Evolutionary conservation across 139 green algal species (phyloP), one percentile per base, ranked within the genome.

Genomic region (Picochlorum sp.): DNA sequence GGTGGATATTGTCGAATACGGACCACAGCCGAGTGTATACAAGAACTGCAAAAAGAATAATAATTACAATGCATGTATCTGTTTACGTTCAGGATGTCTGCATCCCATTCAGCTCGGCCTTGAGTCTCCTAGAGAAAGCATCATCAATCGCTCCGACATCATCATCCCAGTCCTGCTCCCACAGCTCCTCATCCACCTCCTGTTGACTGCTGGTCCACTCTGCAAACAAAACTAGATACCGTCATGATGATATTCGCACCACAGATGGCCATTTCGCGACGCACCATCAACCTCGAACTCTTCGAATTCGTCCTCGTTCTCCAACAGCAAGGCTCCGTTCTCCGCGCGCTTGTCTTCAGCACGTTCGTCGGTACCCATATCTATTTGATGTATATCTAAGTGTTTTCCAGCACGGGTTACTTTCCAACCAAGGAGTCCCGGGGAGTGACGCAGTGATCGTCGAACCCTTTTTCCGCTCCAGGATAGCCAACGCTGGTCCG

Each of bases 1-100:
- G 26, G 34, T 1, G 83, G 83, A 15, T 90, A 85, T 67, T 90
- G 83, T 70, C 62, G 83, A 15, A 68, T 78, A 61, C 55, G 75
- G 9, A 79, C 47, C 5, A 63, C 76, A 10, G 45, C 68, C 2
- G 14, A 82, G 62, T 37, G 89, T 51, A 24, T 61, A 10, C 54
- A 28, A 7, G 83, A 90, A 72, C 63, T 89, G 45, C 18, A 49
- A 61, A 6, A 49, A 60, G 10, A 20, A 30, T 0, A 30, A 30
- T 30, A 30, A 30, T 30, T 30, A 30, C 28, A 30, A 30, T 30
- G 28, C 4, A 30, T 30, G 28, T 30, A 30, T 30, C 28, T 30
- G 4, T 30, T 30, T 30, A 30, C 28, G 28, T 30, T 24, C n/a
- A 14, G 21, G n/a, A 20, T 55, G 15, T 15, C 18, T 38, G 37